Evolutionary conservation across 139 green algal species (phyloP).

Genomic region (Tetratostichococcus sp.): DNA sequence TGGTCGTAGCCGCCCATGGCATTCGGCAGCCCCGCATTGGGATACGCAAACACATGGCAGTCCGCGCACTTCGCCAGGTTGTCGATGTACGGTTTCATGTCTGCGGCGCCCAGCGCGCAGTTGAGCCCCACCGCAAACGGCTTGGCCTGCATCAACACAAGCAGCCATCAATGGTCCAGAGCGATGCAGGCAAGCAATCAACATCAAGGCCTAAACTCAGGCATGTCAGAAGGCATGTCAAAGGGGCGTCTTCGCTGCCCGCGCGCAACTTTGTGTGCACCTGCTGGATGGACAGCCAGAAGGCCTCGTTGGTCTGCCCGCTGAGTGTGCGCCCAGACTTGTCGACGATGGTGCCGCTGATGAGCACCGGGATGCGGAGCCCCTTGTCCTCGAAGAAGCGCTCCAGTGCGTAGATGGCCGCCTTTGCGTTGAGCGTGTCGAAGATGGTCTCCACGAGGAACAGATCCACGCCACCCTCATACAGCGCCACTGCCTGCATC

Average conservation of each 20-base stretch:
- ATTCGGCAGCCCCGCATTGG: constrained; percentile 96
- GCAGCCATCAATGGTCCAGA: background rate
- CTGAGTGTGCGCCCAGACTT: constrained; percentile 90
- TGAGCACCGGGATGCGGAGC: constrained; percentile 86
- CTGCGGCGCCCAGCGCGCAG: constrained; percentile 90
- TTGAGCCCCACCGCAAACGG: constrained; percentile 94
- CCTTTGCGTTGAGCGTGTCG: constrained; percentile 97
- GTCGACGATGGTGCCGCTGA: constrained; percentile 91
- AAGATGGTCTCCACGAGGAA: constrained; percentile 99
- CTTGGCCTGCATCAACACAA: constrained; percentile 62
- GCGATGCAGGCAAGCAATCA: too few relatives aligned
- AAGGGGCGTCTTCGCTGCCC: too few relatives aligned
- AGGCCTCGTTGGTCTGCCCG: constrained; percentile 98
- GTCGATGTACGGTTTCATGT: constrained; percentile 94
- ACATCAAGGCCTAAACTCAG: too few relatives aligned
- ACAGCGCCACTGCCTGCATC: constrained; percentile 59
- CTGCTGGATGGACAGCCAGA: constrained; percentile 87
- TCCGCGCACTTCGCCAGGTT: constrained; percentile 85
- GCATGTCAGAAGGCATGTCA: too few relatives aligned
- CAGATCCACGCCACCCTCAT: constrained; percentile 89
- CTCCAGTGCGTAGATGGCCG: constrained; percentile 91
- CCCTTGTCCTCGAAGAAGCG: constrained; percentile 78
- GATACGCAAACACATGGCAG: constrained; percentile 96
- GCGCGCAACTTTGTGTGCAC: too few relatives aligned
- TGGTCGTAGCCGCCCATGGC: constrained; percentile 99